A percentile compares a stretch with the other conserved stretches of the same genome.
Evolutionary conservation across 2,329 filamentous ascomycete genomes (phyloP).

Genomic region (Trichoderma polysporum): DNA sequence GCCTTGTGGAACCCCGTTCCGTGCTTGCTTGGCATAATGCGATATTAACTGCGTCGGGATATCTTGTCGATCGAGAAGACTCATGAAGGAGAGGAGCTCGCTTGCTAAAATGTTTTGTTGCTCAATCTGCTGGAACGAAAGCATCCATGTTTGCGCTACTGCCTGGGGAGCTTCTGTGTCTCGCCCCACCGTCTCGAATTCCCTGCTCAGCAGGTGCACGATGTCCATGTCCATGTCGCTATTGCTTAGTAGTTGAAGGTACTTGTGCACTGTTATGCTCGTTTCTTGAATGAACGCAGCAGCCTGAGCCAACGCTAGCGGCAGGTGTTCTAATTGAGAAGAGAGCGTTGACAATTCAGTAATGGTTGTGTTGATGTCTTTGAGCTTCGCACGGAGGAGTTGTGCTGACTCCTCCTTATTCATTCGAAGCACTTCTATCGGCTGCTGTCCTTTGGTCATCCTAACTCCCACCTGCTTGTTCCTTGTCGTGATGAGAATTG

Average conservation of each 20-base stretch:
- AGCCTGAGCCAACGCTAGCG: slow-evolving; percentile 37
- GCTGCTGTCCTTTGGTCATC: slow-evolving; percentile 24
- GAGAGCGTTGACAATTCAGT: slow-evolving; percentile 26
- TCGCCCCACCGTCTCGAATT: slow-evolving; percentile 32
- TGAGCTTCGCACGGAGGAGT: slow-evolving; percentile 28
- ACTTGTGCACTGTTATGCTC: slow-evolving; percentile 27
- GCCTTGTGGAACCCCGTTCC: not conserved
- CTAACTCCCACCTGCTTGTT: slow-evolving; percentile 31
- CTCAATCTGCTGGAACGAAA: slow-evolving; percentile 35
- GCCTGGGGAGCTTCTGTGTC: slow-evolving; percentile 30
- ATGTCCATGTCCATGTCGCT: slow-evolving; percentile 28
- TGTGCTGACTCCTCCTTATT: slow-evolving; percentile 28
- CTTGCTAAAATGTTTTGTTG: slow-evolving; percentile 28
- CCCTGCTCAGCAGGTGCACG: slow-evolving; percentile 31
- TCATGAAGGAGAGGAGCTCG: slow-evolving; percentile 34
- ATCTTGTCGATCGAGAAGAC: slow-evolving; percentile 32
- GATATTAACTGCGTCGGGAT: slow-evolving; percentile 31
- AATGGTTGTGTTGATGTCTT: not conserved
- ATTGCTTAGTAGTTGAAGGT: slow-evolving; percentile 31
- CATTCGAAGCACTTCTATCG: slow-evolving; percentile 33
- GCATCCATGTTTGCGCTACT: slow-evolving; percentile 34
- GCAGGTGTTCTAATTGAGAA: slow-evolving; percentile 32
- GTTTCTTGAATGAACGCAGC: slow-evolving; percentile 36
- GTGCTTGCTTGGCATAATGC: not conserved
- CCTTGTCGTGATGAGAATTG: slow-evolving; percentile 35